These are phyloP conservation scores for Verticillium tricorpus DNA, from an alignment of 2,329 filamentous ascomycete genomes.

Conservation along the genomic window DNA sequence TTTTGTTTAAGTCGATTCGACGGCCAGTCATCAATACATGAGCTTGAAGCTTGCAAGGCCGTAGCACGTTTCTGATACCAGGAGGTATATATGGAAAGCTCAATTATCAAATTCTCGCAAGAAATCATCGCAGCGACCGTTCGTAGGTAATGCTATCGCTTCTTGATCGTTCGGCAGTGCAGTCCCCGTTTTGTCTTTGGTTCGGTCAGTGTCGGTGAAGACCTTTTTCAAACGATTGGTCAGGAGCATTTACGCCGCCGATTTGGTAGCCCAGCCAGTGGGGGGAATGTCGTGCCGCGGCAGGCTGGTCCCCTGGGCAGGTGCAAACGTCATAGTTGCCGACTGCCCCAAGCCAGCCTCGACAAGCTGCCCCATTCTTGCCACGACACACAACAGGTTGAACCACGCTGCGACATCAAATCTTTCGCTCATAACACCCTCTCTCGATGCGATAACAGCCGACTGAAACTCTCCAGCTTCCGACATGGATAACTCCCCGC, in stretches of 20 bases:
- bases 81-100: neutral
- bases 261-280: too few relatives aligned
- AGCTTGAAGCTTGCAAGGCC: neutral
- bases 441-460: neutral
- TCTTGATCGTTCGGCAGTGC: too few relatives aligned
- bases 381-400: neutral
- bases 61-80: neutral
- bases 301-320: neutral
- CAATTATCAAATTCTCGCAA: neutral
- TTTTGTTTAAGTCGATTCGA: neutral
- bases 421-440: neutral
- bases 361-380: neutral
- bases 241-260: too few relatives aligned
- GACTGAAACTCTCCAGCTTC: neutral
- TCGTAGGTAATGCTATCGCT: too few relatives aligned
- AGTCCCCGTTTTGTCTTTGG: too few relatives aligned
- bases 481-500: conserved; percentile 12
- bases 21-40: neutral
- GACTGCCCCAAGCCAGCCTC: neutral
- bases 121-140: too few relatives aligned
- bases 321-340: neutral
- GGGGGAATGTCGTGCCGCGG: neutral
- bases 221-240: too few relatives aligned
- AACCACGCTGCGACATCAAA: neutral
- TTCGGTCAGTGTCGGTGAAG: too few relatives aligned